These are phyloP conservation scores for Fusarium protoensiforme DNA, from an alignment of 2,329 filamentous ascomycete genomes.

Conservation along the genomic window DNA sequence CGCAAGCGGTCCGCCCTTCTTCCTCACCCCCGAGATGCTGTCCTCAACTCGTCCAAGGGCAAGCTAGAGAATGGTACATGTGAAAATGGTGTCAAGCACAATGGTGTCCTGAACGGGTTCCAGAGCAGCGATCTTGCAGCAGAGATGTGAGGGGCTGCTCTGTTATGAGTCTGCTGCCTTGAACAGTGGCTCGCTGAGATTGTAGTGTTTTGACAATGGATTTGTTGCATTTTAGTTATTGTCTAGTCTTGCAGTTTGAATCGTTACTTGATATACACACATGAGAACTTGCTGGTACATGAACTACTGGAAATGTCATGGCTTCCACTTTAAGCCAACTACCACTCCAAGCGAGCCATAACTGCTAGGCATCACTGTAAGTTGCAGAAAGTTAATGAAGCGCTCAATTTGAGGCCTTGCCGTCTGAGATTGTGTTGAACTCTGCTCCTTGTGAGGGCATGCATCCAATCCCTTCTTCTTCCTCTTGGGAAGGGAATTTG, in stretches of 20 bases:
- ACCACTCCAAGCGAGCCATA: not conserved
- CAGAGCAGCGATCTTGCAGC: not conserved
- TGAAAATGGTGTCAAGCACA: not conserved
- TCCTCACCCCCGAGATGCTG: constrained; percentile 19
- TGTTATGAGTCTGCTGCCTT: not conserved
- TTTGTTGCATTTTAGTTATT: not conserved
- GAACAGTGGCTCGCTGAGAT: too few relatives aligned
- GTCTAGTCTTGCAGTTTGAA: not conserved
- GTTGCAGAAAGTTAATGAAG: not conserved
- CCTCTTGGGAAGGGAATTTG: too few relatives aligned
- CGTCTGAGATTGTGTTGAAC: not conserved
- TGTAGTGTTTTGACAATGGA: not conserved
- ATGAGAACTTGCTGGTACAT: not conserved
- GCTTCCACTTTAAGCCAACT: not conserved
- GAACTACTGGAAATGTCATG: not conserved
- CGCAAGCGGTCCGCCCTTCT: not conserved
- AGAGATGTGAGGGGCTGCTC: not conserved
- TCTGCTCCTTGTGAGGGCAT: not conserved
- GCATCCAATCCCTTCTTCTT: not conserved
- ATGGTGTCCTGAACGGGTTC: not conserved
- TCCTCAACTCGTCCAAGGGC: not conserved
- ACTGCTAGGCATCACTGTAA: not conserved
- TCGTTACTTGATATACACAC: not conserved
- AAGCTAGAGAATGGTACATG: not conserved
- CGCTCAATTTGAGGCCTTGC: not conserved